Evolutionary conservation across 169 alveolate species (phyloP).

Genomic region (Theileria sp.): DNA sequence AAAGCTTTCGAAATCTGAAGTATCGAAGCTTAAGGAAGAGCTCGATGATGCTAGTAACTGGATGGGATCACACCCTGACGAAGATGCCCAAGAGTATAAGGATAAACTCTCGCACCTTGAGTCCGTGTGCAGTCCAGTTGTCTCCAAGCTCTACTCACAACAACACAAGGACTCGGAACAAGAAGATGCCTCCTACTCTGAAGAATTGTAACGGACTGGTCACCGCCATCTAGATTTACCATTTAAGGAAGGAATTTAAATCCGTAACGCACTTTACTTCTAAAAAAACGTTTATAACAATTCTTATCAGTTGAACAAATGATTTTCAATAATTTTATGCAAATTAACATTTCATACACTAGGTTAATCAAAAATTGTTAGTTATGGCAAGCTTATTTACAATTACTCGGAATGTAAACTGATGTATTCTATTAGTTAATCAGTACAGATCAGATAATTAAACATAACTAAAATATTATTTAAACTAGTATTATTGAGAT

Average conservation of each 20-base stretch:
- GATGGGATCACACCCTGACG: slow-evolving; percentile 88
- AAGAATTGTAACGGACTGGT: not conserved
- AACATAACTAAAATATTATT: no score
- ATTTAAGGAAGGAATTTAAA: not conserved
- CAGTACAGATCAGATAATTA: not conserved
- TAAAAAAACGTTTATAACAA: not conserved
- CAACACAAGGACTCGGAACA: not conserved
- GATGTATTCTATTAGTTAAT: not conserved
- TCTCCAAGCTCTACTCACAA: slow-evolving; percentile 84
- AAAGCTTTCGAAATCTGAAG: slow-evolving; percentile 89
- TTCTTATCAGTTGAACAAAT: not conserved
- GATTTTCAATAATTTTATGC: not conserved
- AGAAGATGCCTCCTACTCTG: slow-evolving; percentile 12
- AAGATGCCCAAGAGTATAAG: slow-evolving; percentile 90
- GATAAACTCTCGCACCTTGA: slow-evolving; percentile 90
- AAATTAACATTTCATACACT: not conserved
- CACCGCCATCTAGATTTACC: not conserved
- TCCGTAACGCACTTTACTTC: not conserved
- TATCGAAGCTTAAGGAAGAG: slow-evolving; percentile 84
- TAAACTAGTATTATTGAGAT: no score
- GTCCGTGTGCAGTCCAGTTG: slow-evolving; percentile 92
- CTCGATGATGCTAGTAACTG: slow-evolving; percentile 89
- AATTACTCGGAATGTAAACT: no score
- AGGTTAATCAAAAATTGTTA: not conserved
- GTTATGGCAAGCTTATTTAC: no score